phyloP scores from a whole-genome alignment of 306 rosid species.

The Abrus precatorius region DNA sequence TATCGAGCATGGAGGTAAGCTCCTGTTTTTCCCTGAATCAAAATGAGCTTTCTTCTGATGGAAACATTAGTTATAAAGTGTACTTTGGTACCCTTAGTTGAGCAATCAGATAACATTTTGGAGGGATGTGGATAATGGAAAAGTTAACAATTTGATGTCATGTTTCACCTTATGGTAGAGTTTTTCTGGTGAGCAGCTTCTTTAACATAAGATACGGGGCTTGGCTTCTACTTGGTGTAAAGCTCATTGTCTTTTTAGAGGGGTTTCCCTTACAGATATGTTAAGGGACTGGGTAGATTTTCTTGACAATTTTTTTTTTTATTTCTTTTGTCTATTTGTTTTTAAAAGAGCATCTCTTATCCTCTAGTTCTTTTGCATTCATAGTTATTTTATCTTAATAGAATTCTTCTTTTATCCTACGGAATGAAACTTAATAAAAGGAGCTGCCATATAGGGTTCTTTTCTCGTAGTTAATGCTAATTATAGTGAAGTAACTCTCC shows the following conservation, averaged over 20 bases:
- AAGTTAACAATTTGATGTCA: conserved; percentile 17
- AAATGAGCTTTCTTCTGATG: conserved; percentile 10
- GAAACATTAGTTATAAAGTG: conserved; percentile 11
- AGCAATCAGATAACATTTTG: conserved; percentile 11
- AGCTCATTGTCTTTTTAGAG: background rate
- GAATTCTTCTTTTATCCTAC: no score
- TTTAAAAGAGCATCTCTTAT: background rate
- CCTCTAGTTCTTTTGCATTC: background rate
- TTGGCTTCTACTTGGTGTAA: background rate
- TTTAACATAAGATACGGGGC: background rate
- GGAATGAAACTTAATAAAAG: background rate
- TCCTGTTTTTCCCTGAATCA: conserved; percentile 13
- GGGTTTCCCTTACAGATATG: conserved; percentile 5
- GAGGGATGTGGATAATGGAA: conserved; percentile 14
- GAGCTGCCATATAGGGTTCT: background rate
- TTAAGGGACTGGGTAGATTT: background rate
- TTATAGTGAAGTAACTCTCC: background rate
- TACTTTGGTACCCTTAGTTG: background rate
- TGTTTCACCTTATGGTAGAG: background rate
- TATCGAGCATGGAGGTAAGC: conserved; percentile 96
- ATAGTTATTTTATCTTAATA: background rate
- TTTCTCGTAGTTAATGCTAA: background rate
- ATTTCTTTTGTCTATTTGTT: background rate
- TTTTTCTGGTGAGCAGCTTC: background rate
- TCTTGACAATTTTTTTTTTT: background rate